Conservation (phyloP, 2,329 filamentous ascomycete species). For the Ophiognomonia clavigignenti-juglandacearum region DNA sequence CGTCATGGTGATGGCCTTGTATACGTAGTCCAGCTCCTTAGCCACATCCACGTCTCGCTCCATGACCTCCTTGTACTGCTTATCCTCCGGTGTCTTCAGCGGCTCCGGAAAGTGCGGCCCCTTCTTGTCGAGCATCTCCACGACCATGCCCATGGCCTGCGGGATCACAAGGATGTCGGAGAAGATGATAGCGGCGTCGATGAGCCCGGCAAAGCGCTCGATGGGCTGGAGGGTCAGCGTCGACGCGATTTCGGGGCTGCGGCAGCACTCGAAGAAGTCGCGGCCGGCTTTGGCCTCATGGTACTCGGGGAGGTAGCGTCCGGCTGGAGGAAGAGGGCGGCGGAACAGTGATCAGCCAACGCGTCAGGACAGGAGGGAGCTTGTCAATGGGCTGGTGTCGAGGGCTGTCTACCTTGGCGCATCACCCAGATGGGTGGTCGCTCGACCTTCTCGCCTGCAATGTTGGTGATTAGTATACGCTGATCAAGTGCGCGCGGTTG, state of each 20-base stretch:
- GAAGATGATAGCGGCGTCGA: slow-evolving; percentile 98
- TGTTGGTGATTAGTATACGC: slow-evolving; percentile 1
- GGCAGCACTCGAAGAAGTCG: slow-evolving; percentile 98
- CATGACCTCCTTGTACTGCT: slow-evolving; percentile 76
- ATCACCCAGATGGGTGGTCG: slow-evolving; percentile 98
- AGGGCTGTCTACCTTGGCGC: slow-evolving; percentile 71
- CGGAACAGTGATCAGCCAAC: slow-evolving; percentile 11
- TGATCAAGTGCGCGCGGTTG: neutral
- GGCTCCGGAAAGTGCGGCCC: slow-evolving; percentile 91
- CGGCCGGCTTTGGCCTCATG: slow-evolving; percentile 85
- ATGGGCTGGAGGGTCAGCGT: slow-evolving; percentile 92
- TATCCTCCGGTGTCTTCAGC: slow-evolving; percentile 71
- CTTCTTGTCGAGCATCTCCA: slow-evolving; percentile 94
- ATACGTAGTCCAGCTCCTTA: slow-evolving; percentile 85
- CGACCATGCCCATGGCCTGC: slow-evolving; percentile 96
- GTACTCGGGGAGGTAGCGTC: slow-evolving; percentile 95
- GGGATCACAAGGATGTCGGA: slow-evolving; percentile 97
- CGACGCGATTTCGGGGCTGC: slow-evolving; percentile 85
- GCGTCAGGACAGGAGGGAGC: slow-evolving; percentile 5
- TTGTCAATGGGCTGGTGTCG: slow-evolving; percentile 13
- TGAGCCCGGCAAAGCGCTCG: slow-evolving; percentile 81
- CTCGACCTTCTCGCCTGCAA: slow-evolving; percentile 78
- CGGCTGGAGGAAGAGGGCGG: slow-evolving; percentile 51
- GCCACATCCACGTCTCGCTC: slow-evolving; percentile 76
- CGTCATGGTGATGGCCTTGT: slow-evolving; percentile 89